Percentiles rank a stretch among this genome's conserved stretches.
These are phyloP conservation scores for Penicillium oxalicum DNA, from an alignment of 2,329 filamentous ascomycete genomes.

Conservation along the genomic window DNA sequence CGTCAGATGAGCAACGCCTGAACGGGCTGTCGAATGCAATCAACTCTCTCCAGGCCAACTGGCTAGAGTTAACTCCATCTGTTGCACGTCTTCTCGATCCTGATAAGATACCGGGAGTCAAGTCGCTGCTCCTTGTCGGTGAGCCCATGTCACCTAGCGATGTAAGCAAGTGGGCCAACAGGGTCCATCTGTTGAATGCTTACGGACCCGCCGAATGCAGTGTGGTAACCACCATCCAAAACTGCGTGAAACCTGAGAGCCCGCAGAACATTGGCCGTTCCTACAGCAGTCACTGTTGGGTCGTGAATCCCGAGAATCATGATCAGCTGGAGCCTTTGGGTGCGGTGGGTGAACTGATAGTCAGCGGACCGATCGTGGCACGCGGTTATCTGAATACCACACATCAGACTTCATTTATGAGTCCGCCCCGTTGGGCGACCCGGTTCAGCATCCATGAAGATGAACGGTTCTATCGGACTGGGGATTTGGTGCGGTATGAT, in stretches of 20 bases:
- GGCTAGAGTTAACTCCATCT: constrained; percentile 53
- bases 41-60: constrained; percentile 45
- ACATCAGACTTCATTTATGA: constrained; percentile 2
- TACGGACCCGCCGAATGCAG: constrained; percentile 1
- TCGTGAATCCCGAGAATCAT: constrained; percentile 6
- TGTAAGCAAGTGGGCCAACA: neutral
- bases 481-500: constrained; percentile 7
- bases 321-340: constrained; percentile 3
- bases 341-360: constrained; percentile 5
- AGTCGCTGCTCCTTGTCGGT: neutral
- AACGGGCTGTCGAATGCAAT: constrained; percentile 46
- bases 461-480: constrained; percentile 4
- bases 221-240: neutral
- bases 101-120: neutral
- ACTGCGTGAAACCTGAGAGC: neutral
- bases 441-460: neutral
- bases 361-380: constrained; percentile 7
- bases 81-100: constrained; percentile 11
- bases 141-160: neutral
- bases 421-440: constrained; percentile 1
- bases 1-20: constrained; percentile 28
- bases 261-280: neutral
- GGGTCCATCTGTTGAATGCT: constrained; percentile 1
- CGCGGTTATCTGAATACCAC: constrained; percentile 4
- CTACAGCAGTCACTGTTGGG: constrained; percentile 2